Base-by-base conservation (phyloP, 257 asterid species). In the Salvia hispanica region DNA sequence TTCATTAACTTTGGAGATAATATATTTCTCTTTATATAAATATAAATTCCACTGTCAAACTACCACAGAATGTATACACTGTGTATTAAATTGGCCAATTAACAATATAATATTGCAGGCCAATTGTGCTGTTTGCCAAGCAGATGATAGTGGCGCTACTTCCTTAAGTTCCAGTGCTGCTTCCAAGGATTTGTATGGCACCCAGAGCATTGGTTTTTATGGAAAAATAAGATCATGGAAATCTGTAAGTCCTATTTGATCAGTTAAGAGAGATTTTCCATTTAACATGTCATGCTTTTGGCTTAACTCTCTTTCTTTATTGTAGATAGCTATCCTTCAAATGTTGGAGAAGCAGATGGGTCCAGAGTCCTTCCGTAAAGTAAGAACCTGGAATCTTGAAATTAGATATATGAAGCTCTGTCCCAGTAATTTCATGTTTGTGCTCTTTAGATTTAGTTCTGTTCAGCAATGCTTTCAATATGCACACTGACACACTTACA, bases 311-410 rank as follows among this genome's bases (percentile, higher is more conserved):
- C 43, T 7, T 64, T 46, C 55, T 73, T 21, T 77, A 50, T 48
- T 66, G 61, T 69, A 94, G 99, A 96, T 94, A 76, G 97, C 97
- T 21, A 80, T 94, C 70, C 95, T 94, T 71, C 99, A 94, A 79
- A 94, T 94, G 97, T 74, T 94, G 79, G 99, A 94, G 78, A 94
- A 94, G 74, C 99, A 94, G 82, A 94, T 94, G 99, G 99, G 99
- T 71, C 99, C 99, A 3, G 99, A 94, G 87, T 80, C 97, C 45
- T 94, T 94, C 62, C 91, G 99, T 51, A 94, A 90, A 83, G 99
- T 94, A 82, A 75, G 91, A 60, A 54, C 40, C 70, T 53, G 52
- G 69, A 62, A 73, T 25, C 72, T 52, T 50, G 64, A 47, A 16
- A 28, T 62, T 50, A n/a, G 7, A 59, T 64, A 28, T 58, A 11